These are phyloP conservation scores for Craterostigma plantagineum DNA, from an alignment of 257 asterid genomes.

Conservation along the genomic window DNA sequence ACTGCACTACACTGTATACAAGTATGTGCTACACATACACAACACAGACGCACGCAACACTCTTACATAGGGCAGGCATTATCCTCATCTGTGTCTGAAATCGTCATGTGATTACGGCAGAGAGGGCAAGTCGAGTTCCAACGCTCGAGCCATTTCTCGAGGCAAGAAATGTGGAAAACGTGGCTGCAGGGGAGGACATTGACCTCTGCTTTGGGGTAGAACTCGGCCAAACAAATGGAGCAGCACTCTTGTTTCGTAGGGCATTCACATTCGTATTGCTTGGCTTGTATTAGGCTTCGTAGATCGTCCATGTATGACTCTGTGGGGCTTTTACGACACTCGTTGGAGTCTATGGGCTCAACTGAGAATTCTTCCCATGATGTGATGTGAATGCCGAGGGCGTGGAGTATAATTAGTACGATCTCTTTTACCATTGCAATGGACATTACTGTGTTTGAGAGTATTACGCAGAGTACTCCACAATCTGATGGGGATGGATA, in stretches of 20 bases:
- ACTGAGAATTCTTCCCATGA: slow-evolving; percentile 51
- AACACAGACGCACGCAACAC: too few species aligned
- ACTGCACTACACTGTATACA: too few species aligned
- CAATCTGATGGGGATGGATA: slow-evolving; percentile 77
- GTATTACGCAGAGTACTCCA: slow-evolving; percentile 66
- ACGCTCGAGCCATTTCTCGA: slow-evolving; percentile 70
- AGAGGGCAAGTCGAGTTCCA: slow-evolving; percentile 89
- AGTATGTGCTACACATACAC: too few species aligned
- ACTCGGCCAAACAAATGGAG: slow-evolving; percentile 58
- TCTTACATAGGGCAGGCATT: slow-evolving; percentile 70
- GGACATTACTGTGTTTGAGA: slow-evolving; percentile 74
- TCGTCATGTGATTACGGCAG: slow-evolving; percentile 51
- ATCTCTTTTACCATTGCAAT: slow-evolving; percentile 63
- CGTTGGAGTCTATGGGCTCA: slow-evolving; percentile 29
- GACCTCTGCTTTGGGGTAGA: slow-evolving; percentile 46
- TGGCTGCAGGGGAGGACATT: slow-evolving; percentile 69
- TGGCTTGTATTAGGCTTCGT: slow-evolving; percentile 40
- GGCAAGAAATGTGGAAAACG: slow-evolving; percentile 56
- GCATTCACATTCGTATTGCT: slow-evolving; percentile 29
- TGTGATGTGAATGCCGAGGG: slow-evolving; percentile 49
- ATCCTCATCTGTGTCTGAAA: slow-evolving; percentile 29
- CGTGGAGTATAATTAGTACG: slow-evolving; percentile 47
- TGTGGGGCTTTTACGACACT: slow-evolving; percentile 28
- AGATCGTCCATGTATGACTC: slow-evolving; percentile 71
- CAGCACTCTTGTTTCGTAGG: slow-evolving; percentile 64